A percentile compares a stretch with the other conserved stretches of the same genome.
Evolutionary conservation across 192 early-diverging fungal genomes (phyloP).

Genomic region (Gaertneriomyces sp.): DNA sequence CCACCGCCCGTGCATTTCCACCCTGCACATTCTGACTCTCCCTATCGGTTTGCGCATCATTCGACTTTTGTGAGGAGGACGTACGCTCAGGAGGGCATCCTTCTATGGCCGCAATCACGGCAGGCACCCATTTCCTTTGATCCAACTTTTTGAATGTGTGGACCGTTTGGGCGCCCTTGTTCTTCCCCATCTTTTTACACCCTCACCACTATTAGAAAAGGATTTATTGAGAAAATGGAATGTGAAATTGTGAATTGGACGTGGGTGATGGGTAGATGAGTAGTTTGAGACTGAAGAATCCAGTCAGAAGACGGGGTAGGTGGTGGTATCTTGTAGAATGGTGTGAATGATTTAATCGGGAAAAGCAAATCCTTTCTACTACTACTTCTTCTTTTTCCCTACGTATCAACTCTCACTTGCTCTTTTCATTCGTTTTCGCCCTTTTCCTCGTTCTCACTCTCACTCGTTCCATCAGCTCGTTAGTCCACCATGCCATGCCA

Average conservation of each 20-base stretch:
- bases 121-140: constrained; percentile 13
- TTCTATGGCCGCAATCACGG: constrained; percentile 14
- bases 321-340: not conserved
- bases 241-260: no score
- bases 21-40: not conserved
- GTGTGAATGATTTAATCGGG: no score
- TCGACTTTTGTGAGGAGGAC: no score
- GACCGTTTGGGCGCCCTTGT: not conserved
- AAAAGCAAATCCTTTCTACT: no score
- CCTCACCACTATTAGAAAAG: not conserved
- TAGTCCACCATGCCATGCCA: no score
- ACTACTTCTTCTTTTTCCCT: no score
- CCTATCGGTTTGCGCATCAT: no score
- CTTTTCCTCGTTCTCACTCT: no score
- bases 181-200: not conserved
- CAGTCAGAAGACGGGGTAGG: not conserved
- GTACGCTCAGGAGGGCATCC: not conserved
- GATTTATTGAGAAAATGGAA: not conserved
- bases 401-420: no score
- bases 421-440: no score
- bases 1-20: not conserved
- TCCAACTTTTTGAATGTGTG: constrained; percentile 2
- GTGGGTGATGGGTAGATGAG: not conserved
- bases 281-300: not conserved
- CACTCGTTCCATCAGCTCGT: no score